Conservation (phyloP, 768 basidiomycete species). For the Tylopilus vinaceipallidus region DNA sequence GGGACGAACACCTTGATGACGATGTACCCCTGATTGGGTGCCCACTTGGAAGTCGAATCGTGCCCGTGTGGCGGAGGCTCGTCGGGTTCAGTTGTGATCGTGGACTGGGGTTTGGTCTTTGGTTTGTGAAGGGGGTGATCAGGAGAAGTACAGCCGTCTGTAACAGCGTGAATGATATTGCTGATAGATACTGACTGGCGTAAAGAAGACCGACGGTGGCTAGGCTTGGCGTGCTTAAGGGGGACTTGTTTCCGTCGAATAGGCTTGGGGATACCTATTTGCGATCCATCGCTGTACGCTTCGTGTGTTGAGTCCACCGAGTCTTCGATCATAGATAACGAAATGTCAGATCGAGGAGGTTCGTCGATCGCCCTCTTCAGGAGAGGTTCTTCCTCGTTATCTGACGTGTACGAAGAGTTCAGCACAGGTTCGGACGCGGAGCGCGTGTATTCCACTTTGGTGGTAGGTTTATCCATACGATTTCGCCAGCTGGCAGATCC, state of each 20-base stretch:
- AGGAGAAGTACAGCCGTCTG: slow-evolving; percentile 14
- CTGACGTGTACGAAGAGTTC: neutral
- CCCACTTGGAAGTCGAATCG: slow-evolving; percentile 25
- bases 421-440: slow-evolving; percentile 15
- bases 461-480: neutral
- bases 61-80: neutral
- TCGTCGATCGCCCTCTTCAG: slow-evolving; percentile 5
- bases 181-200: slow-evolving; percentile 16
- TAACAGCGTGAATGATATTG: slow-evolving; percentile 12
- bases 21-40: slow-evolving; percentile 34
- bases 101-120: slow-evolving; percentile 3
- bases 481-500: neutral
- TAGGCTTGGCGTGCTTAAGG: neutral
- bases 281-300: neutral
- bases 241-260: neutral
- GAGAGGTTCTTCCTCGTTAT: slow-evolving; percentile 6
- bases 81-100: neutral
- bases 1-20: slow-evolving; percentile 41
- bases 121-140: slow-evolving; percentile 18
- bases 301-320: neutral
- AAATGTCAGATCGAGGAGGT: slow-evolving; percentile 12
- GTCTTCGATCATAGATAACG: slow-evolving; percentile 15
- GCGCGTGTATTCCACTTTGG: neutral
- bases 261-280: neutral
- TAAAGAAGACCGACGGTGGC: slow-evolving; percentile 14